Evolutionary conservation across 73 alveolate genomes (phyloP).

Genomic region (Paramecium caudatum): DNA sequence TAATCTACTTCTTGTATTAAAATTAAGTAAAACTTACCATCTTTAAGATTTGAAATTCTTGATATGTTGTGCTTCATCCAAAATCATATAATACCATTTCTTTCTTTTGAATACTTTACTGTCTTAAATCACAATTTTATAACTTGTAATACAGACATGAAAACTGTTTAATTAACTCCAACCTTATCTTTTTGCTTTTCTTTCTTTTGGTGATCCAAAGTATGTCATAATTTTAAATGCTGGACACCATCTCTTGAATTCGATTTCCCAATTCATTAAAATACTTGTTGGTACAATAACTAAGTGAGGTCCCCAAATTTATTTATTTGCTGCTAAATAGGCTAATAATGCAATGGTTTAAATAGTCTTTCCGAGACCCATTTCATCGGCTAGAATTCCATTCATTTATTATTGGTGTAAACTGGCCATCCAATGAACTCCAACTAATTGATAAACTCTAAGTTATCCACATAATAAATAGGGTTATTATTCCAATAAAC

Average conservation of each 20-base stretch:
- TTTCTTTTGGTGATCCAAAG: slow-evolving; percentile 96
- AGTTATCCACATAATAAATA: slow-evolving; percentile 90
- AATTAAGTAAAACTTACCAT: slow-evolving; percentile 98
- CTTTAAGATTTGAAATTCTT: slow-evolving; percentile 98
- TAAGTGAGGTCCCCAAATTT: slow-evolving; percentile 99
- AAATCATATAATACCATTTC: slow-evolving; percentile 99
- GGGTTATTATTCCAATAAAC: slow-evolving; percentile 80
- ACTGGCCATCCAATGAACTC: slow-evolving; percentile 98
- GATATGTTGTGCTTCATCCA: slow-evolving; percentile 99
- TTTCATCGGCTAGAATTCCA: slow-evolving; percentile 99
- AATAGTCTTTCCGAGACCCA: slow-evolving; percentile 97
- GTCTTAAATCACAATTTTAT: slow-evolving; percentile 97
- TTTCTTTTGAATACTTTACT: slow-evolving; percentile 96
- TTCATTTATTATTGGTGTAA: slow-evolving; percentile 97
- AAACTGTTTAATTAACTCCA: slow-evolving; percentile 98
- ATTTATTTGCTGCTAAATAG: slow-evolving; percentile 91
- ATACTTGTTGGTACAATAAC: slow-evolving; percentile 99
- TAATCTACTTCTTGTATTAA: slow-evolving; percentile 97
- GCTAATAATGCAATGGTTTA: slow-evolving; percentile 96
- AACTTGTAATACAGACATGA: slow-evolving; percentile 99
- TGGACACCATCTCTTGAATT: slow-evolving; percentile 99
- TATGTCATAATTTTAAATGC: slow-evolving; percentile 98
- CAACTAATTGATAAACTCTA: slow-evolving; percentile 97
- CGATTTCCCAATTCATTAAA: slow-evolving; percentile 99
- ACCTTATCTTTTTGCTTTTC: slow-evolving; percentile 98